Percentiles rank a stretch among this genome's conserved stretches.
These are phyloP conservation scores for Falciphora oryzae DNA, from an alignment of 2,329 filamentous ascomycete species.

Conservation along the genomic window DNA sequence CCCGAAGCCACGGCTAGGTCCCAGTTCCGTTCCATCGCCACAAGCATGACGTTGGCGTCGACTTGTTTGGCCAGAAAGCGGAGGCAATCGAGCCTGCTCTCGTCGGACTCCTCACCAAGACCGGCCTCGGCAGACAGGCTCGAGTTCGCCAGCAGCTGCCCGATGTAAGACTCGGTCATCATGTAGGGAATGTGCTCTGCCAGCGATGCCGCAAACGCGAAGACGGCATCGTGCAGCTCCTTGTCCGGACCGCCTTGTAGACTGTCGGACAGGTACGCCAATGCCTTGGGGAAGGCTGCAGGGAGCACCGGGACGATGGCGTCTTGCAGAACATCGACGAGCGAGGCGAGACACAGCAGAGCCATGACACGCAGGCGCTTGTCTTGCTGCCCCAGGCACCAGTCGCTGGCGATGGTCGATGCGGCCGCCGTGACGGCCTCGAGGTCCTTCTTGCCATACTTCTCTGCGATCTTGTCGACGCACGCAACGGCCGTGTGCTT, in stretches of 20 bases:
- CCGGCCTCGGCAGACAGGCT: constrained; percentile 62
- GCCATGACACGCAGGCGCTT: constrained; percentile 72
- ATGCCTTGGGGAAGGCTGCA: constrained; percentile 62
- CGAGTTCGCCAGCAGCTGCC: constrained; percentile 65
- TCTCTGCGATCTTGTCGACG: constrained; percentile 87
- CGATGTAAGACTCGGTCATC: constrained; percentile 69
- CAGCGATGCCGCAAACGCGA: constrained; percentile 71
- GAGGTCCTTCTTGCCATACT: constrained; percentile 88
- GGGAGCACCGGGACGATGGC: constrained; percentile 81
- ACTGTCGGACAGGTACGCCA: constrained; percentile 65
- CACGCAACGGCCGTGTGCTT: constrained; percentile 84
- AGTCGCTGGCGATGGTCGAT: constrained; percentile 65
- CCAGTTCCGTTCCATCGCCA: constrained; percentile 70
- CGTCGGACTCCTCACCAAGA: constrained; percentile 56
- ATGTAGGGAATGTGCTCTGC: constrained; percentile 85
- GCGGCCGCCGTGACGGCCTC: constrained; percentile 71
- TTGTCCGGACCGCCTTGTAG: constrained; percentile 47
- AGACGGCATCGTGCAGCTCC: constrained; percentile 75
- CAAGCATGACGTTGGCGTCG: constrained; percentile 70
- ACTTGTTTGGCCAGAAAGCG: constrained; percentile 71
- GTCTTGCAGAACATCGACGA: constrained; percentile 82
- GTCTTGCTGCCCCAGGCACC: constrained; percentile 71
- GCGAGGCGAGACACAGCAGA: constrained; percentile 81
- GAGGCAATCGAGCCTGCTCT: constrained; percentile 63
- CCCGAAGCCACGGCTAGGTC: constrained; percentile 55